phyloP scores from a whole-genome alignment of 306 rosid species.

The Rosa lucieae region DNA sequence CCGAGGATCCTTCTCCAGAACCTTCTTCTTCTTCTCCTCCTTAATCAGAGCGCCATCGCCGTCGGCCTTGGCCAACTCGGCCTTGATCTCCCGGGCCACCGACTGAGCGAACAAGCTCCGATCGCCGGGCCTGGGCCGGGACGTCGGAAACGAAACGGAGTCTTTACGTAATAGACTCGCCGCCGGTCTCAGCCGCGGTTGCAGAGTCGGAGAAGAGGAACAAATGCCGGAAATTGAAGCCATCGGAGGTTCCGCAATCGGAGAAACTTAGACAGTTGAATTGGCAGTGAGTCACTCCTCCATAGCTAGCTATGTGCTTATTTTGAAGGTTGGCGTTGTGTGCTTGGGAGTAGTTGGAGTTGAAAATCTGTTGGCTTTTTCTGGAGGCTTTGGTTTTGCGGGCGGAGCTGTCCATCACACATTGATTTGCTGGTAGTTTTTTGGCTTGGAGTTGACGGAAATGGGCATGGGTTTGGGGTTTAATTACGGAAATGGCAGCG shows the following conservation, averaged over 20 bases:
- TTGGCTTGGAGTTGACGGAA: constrained; percentile 5
- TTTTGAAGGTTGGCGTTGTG: background rate
- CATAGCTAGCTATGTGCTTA: background rate
- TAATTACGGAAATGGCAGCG: constrained; percentile 29
- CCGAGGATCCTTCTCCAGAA: constrained; percentile 64
- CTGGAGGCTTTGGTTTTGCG: constrained; percentile 1
- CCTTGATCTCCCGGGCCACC: constrained; percentile 66
- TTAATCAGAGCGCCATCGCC: background rate
- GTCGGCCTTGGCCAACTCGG: constrained; percentile 36
- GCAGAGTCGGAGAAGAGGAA: constrained; percentile 62
- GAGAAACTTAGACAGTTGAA: background rate
- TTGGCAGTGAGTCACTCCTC: background rate
- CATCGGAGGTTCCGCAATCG: constrained; percentile 27
- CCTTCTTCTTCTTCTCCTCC: constrained; percentile 23
- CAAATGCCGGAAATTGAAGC: constrained; percentile 78
- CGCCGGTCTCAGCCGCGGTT: constrained; percentile 18
- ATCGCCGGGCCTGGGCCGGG: constrained; percentile 29
- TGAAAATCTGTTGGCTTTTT: constrained; percentile 17
- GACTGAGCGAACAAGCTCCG: constrained; percentile 31
- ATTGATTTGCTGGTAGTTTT: constrained; percentile 20
- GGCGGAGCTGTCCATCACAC: constrained; percentile 41
- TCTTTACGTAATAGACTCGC: constrained; percentile 29
- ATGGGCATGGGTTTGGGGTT: background rate
- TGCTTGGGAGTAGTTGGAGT: background rate
- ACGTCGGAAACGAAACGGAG: constrained; percentile 33